Evolutionary conservation across 352 stramenopile genomes (phyloP), one percentile per base, ranked within the genome.

Genomic region (Phytophthora colocasiae): DNA sequence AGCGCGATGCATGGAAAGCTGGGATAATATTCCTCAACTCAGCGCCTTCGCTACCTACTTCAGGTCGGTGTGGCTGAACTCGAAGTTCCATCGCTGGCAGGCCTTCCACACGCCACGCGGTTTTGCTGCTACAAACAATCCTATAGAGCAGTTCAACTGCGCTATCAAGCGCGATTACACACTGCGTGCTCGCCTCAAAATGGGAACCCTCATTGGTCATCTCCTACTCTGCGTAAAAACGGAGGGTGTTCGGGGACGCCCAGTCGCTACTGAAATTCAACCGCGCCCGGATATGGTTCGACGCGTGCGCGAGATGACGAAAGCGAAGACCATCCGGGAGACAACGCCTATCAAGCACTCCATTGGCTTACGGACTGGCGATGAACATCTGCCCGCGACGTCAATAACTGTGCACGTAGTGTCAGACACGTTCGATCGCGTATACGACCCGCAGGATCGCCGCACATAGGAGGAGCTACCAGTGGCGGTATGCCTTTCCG

Each of bases 201-300:
- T 63, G 12, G 44, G 44, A 0, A 38, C 22, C 0, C 54, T 62
- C 8, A 51, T 61, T 17, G 31, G 22, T 19, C 41, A 61, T 12
- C 41, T 61, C n/a, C 15, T 52, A 4, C 27, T 60, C 4, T 61
- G 53, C 17, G 41, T 61, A 1, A 40, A 31, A 22, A 61, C 41
- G 8, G 15, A 61, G 27, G 27, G 5, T 2, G 12, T 36, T 32
- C 17, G 39, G 3, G 34, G 5, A 10, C 44, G 6, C n/a, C 24
- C 52, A 6, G 50, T 60, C n/a, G 27, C 52, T 3, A 60, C n/a
- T 7, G 32, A 2, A 9, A 50, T 51, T 9, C 3, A 50, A 14
- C 52, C 40, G 5, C 53, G 27, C 4, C 15, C 29, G 26, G 54
- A 61, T 38, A 24, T 53, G 11, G n/a, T 61, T 32, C 40, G 15